Evolutionary conservation across 371 early-diverging fungal genomes (phyloP).

Genomic region (Circinella minor): DNA sequence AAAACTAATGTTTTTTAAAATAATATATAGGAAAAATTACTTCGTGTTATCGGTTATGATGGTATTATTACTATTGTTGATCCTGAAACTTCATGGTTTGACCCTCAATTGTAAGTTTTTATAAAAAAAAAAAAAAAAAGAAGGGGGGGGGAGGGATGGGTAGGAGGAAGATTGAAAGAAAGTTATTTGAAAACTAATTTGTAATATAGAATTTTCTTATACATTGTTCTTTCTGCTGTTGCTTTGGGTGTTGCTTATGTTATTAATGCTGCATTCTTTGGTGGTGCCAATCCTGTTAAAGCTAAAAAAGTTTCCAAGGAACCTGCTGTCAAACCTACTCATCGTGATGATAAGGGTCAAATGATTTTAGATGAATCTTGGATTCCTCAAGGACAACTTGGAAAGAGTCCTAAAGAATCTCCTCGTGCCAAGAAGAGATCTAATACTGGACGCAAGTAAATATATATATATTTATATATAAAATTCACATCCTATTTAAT

Average conservation of each 20-base stretch:
- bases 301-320: slow-evolving; percentile 37
- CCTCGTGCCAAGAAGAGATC: slow-evolving; percentile 53
- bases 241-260: slow-evolving; percentile 48
- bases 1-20: background rate
- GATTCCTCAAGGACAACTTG: slow-evolving; percentile 51
- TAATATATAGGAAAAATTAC: slow-evolving; percentile 31
- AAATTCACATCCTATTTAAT: background rate
- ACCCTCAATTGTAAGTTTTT: slow-evolving; percentile 51
- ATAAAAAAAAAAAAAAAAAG: too few relatives aligned
- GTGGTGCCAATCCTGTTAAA: slow-evolving; percentile 36
- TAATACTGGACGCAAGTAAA: slow-evolving; percentile 31
- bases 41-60: slow-evolving; percentile 49
- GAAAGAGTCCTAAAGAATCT: slow-evolving; percentile 40
- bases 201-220: slow-evolving; percentile 48
- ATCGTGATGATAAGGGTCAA: slow-evolving; percentile 57
- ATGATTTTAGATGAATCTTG: slow-evolving; percentile 57
- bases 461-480: background rate
- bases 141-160: too few relatives aligned
- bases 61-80: slow-evolving; percentile 50
- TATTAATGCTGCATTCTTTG: slow-evolving; percentile 52
- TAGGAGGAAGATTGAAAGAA: too few relatives aligned
- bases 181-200: background rate
- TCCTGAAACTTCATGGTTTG: slow-evolving; percentile 50
- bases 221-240: slow-evolving; percentile 46
- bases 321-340: slow-evolving; percentile 37